phyloP scores from a whole-genome alignment of 306 rosid species.

The Rosa chinensis region DNA sequence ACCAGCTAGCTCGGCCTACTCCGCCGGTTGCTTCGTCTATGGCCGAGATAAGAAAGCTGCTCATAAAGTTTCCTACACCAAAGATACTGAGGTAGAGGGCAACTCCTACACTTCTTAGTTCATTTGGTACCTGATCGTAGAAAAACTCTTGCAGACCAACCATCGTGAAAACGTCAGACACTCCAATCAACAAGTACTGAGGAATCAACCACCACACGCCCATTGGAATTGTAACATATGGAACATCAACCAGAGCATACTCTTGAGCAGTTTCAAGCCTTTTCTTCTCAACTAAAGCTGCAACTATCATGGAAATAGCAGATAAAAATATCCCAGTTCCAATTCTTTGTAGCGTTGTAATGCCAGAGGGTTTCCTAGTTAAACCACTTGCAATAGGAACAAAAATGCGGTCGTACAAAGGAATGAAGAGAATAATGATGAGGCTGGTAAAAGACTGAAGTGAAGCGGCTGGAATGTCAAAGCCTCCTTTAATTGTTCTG shows the following conservation, averaged over 20 bases:
- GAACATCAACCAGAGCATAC: conserved; percentile 42
- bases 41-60: conserved; percentile 48
- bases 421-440: conserved; percentile 31
- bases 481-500: conserved; percentile 34
- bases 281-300: conserved; percentile 52
- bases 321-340: conserved; percentile 57
- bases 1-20: conserved; percentile 44
- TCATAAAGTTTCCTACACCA: conserved; percentile 55
- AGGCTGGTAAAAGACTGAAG: conserved; percentile 38
- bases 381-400: conserved; percentile 49
- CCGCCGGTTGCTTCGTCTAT: conserved; percentile 36
- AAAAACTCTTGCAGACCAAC: conserved; percentile 72
- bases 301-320: conserved; percentile 27
- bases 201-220: conserved; percentile 70
- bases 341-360: conserved; percentile 58
- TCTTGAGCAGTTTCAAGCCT: conserved; percentile 50
- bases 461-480: conserved; percentile 51
- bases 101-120: conserved; percentile 60
- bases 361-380: conserved; percentile 47
- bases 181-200: conserved; percentile 48
- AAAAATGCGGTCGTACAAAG: conserved; percentile 48
- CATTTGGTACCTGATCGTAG: conserved; percentile 59
- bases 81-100: conserved; percentile 50
- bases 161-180: conserved; percentile 48
- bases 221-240: conserved; percentile 47